These are phyloP conservation scores for Hyaloscypha finlandica DNA, from an alignment of 495 filamentous ascomycete genomes.

Conservation along the genomic window DNA sequence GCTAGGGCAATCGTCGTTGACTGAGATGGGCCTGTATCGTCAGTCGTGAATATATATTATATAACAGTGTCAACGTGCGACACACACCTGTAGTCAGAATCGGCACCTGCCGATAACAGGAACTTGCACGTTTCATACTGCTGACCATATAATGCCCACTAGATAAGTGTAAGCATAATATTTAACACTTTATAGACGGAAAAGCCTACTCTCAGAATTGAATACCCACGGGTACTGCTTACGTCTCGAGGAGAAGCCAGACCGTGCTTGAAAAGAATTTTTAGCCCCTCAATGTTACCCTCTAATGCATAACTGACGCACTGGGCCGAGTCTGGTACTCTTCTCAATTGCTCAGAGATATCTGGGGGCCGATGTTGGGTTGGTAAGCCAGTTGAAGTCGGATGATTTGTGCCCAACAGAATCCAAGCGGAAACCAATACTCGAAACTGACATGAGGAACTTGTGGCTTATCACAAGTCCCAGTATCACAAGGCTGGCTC, in stretches of 20 bases:
- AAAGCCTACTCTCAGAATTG: neutral
- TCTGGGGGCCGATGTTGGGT: neutral
- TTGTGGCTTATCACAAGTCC: neutral
- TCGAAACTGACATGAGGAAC: neutral
- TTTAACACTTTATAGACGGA: neutral
- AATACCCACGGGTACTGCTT: slow-evolving; percentile 3
- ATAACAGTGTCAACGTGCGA: neutral
- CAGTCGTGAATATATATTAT: neutral
- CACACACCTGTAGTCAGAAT: slow-evolving; percentile 31
- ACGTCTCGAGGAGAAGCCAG: neutral
- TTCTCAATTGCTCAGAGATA: neutral
- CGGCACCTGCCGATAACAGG: slow-evolving; percentile 28
- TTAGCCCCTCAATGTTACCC: neutral
- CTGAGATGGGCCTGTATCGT: slow-evolving; percentile 26
- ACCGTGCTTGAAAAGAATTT: neutral
- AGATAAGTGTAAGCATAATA: neutral
- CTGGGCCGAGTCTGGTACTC: neutral
- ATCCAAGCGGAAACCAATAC: neutral
- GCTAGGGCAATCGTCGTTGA: slow-evolving; percentile 32
- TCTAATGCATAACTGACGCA: neutral
- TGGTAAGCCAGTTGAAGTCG: neutral
- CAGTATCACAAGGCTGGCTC: neutral
- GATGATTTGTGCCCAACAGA: neutral
- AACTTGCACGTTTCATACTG: slow-evolving; percentile 2
- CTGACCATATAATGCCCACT: neutral